Percentiles rank a stretch among this genome's conserved stretches.
phyloP scores from a whole-genome alignment of 2,329 filamentous ascomycete genomes.

The Cercospora beticola region DNA sequence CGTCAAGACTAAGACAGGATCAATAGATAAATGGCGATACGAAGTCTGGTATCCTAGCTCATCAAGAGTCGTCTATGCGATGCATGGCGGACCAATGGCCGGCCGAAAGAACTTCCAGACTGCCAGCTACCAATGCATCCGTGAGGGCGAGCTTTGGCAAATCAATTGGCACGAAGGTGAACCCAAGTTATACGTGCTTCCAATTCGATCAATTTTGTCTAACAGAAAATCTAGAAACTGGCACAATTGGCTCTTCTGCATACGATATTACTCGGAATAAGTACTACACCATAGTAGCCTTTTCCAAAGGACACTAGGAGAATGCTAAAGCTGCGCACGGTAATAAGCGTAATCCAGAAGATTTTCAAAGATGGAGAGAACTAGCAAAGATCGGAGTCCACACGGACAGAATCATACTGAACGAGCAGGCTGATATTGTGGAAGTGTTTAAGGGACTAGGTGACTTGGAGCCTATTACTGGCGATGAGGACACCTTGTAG shows the following conservation, averaged over 20 bases:
- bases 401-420: not conserved
- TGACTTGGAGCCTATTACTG: not conserved
- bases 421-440: not conserved
- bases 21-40: not conserved
- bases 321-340: not conserved
- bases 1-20: not conserved
- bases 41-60: not conserved
- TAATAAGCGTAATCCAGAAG: not conserved
- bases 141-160: not conserved
- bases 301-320: not conserved
- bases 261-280: not conserved
- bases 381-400: not conserved
- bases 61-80: not conserved
- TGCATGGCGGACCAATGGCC: not conserved
- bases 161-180: not conserved
- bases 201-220: too few species aligned
- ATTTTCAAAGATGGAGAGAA: not conserved
- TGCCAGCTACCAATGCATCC: not conserved
- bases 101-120: not conserved
- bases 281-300: not conserved
- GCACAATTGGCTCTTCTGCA: not conserved
- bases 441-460: not conserved
- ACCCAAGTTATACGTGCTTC: too few species aligned
- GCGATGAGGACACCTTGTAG: not conserved
- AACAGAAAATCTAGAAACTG: not conserved